phyloP scores from a whole-genome alignment of 208 protist genomes.

The Plasmodiophora brassicae region DNA sequence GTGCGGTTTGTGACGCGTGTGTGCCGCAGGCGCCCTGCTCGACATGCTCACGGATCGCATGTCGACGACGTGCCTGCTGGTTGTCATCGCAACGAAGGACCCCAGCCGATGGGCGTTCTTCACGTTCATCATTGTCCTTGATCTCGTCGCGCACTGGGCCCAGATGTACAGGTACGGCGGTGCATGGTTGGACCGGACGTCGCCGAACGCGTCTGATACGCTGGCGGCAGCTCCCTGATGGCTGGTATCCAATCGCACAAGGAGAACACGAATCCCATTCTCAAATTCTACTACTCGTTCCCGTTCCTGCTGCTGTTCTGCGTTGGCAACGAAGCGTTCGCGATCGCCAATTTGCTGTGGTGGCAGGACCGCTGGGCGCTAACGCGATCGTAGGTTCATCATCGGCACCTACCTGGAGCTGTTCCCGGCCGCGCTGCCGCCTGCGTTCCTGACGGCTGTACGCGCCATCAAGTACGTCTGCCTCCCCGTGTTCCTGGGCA shows the following conservation, averaged over 20 bases:
- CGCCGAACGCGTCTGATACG: neutral
- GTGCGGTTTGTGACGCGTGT: neutral
- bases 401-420: neutral
- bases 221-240: slow-evolving; percentile 3
- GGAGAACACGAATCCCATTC: neutral
- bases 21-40: slow-evolving; percentile 32
- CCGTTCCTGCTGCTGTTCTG: slow-evolving; percentile 18
- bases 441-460: too few relatives aligned
- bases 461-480: too few relatives aligned
- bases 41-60: slow-evolving; percentile 46
- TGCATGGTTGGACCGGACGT: neutral
- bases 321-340: slow-evolving; percentile 25
- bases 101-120: neutral
- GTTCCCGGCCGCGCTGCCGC: neutral
- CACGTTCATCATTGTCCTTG: slow-evolving; percentile 5
- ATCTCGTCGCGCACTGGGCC: slow-evolving; percentile 22
- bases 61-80: slow-evolving; percentile 34
- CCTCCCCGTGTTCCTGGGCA: neutral
- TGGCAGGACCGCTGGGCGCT: too few relatives aligned
- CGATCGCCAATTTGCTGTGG: too few relatives aligned
- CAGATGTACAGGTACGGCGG: slow-evolving; percentile 39
- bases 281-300: neutral
- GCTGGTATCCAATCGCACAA: slow-evolving; percentile 6
- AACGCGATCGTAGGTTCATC: neutral
- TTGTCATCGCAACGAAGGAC: slow-evolving; percentile 26